Evolutionary conservation across 2,329 filamentous ascomycete species (phyloP).

Genomic region (Thielaviopsis euricoi): DNA sequence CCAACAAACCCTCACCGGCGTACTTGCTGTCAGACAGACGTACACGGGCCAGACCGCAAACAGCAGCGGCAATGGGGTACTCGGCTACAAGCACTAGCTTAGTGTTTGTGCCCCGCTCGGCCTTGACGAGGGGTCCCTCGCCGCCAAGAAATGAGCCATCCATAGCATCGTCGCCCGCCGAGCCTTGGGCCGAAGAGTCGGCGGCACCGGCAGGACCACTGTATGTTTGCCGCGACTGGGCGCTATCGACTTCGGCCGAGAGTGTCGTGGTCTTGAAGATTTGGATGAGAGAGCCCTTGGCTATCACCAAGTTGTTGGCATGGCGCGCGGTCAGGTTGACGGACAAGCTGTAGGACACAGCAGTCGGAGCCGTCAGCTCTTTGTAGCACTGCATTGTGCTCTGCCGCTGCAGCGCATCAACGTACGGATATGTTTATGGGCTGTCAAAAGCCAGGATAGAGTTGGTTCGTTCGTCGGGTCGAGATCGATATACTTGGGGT

Average conservation of each 20-base stretch:
- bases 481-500: too few species aligned
- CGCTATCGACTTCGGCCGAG: slow-evolving; percentile 41
- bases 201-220: slow-evolving; percentile 8
- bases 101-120: slow-evolving; percentile 48
- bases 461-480: too few species aligned
- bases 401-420: neutral
- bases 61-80: slow-evolving; percentile 65
- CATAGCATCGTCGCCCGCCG: slow-evolving; percentile 45
- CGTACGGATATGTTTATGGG: neutral
- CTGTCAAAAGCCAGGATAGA: too few species aligned
- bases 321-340: slow-evolving; percentile 61
- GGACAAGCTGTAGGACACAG: slow-evolving; percentile 73
- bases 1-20: slow-evolving; percentile 66
- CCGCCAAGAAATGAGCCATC: slow-evolving; percentile 50
- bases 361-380: slow-evolving; percentile 84
- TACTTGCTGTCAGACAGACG: slow-evolving; percentile 57
- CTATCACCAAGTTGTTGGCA: slow-evolving; percentile 74
- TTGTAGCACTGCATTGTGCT: slow-evolving; percentile 84
- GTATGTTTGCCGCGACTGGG: slow-evolving; percentile 22
- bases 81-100: slow-evolving; percentile 78
- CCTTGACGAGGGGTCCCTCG: slow-evolving; percentile 42
- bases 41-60: slow-evolving; percentile 68
- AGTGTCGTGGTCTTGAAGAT: slow-evolving; percentile 63
- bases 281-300: slow-evolving; percentile 83
- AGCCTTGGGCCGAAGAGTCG: slow-evolving; percentile 31